Conservation (phyloP, 345 rosid genomes). For the Combretum micranthum region DNA sequence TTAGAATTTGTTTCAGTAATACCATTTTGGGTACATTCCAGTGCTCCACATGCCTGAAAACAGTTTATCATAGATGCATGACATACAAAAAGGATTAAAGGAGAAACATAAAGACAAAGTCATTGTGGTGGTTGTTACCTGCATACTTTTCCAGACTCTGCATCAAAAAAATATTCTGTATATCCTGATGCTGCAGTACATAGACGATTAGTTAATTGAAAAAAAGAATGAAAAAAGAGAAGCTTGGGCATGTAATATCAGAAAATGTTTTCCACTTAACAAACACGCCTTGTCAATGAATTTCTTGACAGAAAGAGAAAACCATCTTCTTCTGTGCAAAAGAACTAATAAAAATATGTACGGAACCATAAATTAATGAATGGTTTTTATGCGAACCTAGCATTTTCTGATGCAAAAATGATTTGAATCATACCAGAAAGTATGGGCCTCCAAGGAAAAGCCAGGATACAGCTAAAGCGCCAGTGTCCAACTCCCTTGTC, state of each 20-base stretch:
- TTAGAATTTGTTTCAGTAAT: constrained; percentile 62
- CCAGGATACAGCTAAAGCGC: constrained; percentile 86
- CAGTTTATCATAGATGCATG: neutral
- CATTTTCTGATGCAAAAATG: neutral
- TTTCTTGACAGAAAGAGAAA: too few relatives aligned
- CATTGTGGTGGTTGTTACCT: constrained; percentile 32
- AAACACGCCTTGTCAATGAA: too few relatives aligned
- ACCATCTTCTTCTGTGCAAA: too few relatives aligned
- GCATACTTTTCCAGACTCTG: constrained; percentile 66
- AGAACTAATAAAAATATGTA: neutral
- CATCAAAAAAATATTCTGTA: constrained; percentile 75
- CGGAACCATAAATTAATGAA: neutral
- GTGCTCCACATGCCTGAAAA: constrained; percentile 75
- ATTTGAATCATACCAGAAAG: constrained; percentile 56
- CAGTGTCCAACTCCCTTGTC: constrained; percentile 88
- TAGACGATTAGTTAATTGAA: neutral
- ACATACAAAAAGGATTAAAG: neutral
- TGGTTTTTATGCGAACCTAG: too few relatives aligned
- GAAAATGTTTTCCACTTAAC: too few relatives aligned
- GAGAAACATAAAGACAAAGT: neutral
- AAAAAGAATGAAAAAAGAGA: neutral
- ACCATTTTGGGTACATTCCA: constrained; percentile 95
- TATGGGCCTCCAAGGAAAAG: constrained; percentile 96
- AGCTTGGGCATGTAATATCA: neutral
- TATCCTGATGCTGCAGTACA: constrained; percentile 71